These are phyloP conservation scores for Chaetomium olivaceum DNA, from an alignment of 2,329 filamentous ascomycete species.

Conservation along the genomic window DNA sequence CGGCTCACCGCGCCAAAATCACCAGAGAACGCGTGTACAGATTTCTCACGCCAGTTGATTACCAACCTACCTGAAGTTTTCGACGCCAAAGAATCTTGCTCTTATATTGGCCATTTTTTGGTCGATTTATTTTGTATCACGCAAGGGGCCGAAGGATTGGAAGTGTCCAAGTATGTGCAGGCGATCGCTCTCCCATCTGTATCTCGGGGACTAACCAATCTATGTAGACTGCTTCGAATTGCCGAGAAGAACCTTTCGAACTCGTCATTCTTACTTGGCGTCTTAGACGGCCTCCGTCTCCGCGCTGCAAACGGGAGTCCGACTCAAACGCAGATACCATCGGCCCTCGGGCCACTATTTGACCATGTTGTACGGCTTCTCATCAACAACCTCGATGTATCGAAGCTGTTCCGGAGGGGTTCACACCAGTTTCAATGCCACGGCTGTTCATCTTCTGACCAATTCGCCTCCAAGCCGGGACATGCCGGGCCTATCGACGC, in stretches of 20 bases:
- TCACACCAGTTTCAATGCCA: neutral
- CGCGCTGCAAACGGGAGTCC: neutral
- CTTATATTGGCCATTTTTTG: slow-evolving; percentile 4
- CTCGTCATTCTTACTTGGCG: slow-evolving; percentile 19
- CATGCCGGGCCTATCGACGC: slow-evolving; percentile 6
- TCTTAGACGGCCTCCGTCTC: slow-evolving; percentile 11
- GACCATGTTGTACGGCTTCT: slow-evolving; percentile 5
- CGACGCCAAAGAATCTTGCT: neutral
- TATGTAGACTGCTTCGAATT: slow-evolving; percentile 10
- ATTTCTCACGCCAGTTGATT: slow-evolving; percentile 3
- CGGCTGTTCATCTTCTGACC: neutral
- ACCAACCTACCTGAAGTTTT: neutral
- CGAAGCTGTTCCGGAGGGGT: slow-evolving; percentile 9
- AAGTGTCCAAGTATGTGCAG: slow-evolving; percentile 3
- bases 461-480: neutral
- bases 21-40: neutral
- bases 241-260: slow-evolving; percentile 17
- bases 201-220: neutral
- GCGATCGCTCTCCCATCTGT: neutral
- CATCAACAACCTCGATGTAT: slow-evolving; percentile 12
- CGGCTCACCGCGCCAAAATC: neutral
- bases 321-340: neutral
- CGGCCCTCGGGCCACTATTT: neutral
- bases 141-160: neutral
- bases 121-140: neutral